Percentiles rank a stretch among this genome's conserved stretches.
Evolutionary conservation across 371 early-diverging fungal genomes (phyloP).

Genomic region (Choanephora cucurbitarum): DNA sequence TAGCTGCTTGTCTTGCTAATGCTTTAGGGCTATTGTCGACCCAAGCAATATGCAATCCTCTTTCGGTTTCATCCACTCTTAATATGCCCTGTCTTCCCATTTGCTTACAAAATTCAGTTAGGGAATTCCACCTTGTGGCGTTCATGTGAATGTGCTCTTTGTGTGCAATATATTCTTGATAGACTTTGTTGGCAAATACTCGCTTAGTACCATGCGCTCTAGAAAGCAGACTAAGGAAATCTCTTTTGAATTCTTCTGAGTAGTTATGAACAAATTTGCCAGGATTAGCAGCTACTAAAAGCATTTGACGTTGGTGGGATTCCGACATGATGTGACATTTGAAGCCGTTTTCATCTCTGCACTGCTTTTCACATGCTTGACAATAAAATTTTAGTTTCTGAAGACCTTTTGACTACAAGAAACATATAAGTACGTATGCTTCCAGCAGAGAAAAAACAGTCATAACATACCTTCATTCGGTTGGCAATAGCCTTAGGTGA

Average conservation of each 20-base stretch:
- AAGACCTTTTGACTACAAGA: slow-evolving; percentile 86
- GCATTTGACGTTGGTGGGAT: slow-evolving; percentile 93
- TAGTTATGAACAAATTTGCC: slow-evolving; percentile 68
- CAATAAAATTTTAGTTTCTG: slow-evolving; percentile 93
- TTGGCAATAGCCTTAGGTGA: slow-evolving; percentile 86
- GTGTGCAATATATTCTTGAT: slow-evolving; percentile 94
- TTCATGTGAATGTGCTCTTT: slow-evolving; percentile 95
- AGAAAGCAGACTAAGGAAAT: slow-evolving; percentile 73
- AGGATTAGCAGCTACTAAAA: slow-evolving; percentile 83
- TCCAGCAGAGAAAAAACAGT: too few species aligned
- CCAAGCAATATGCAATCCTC: slow-evolving; percentile 91
- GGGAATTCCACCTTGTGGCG: slow-evolving; percentile 87
- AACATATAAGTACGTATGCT: too few species aligned
- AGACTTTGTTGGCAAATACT: slow-evolving; percentile 90
- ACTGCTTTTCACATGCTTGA: slow-evolving; percentile 93
- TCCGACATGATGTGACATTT: slow-evolving; percentile 93
- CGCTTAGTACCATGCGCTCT: slow-evolving; percentile 82
- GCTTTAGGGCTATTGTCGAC: slow-evolving; percentile 91
- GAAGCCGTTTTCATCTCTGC: slow-evolving; percentile 96
- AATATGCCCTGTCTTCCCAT: slow-evolving; percentile 85
- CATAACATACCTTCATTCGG: slow-evolving; percentile 65
- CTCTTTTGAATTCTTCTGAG: slow-evolving; percentile 74
- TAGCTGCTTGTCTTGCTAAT: slow-evolving; percentile 79
- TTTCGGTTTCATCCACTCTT: slow-evolving; percentile 87
- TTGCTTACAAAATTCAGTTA: slow-evolving; percentile 84